Percentiles rank a stretch among this genome's conserved stretches.
Conservation (phyloP, 345 rosid species). For the Sisymbrium irio region DNA sequence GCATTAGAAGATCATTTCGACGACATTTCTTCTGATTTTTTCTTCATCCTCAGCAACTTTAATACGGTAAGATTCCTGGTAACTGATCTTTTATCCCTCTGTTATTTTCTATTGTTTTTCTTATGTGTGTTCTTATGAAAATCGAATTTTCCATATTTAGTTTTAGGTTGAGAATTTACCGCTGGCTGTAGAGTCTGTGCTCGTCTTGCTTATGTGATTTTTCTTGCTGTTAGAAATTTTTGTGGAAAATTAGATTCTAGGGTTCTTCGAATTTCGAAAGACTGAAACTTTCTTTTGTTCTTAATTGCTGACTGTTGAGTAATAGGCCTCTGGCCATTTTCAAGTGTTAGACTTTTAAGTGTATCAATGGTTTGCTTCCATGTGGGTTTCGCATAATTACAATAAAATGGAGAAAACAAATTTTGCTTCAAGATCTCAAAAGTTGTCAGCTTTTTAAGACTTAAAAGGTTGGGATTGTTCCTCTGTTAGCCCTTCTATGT, state of each 20-base stretch:
- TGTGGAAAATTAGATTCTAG: neutral
- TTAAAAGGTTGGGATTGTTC: neutral
- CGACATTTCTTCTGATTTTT: slow-evolving; percentile 1
- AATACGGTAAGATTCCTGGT: slow-evolving; percentile 14
- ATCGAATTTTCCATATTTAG: neutral
- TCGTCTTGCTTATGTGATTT: neutral
- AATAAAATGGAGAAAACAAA: neutral
- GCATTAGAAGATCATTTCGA: neutral
- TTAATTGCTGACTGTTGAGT: no score
- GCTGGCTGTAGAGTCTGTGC: slow-evolving; percentile 5
- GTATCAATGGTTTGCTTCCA: slow-evolving; percentile 5
- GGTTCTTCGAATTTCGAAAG: neutral
- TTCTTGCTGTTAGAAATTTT: neutral
- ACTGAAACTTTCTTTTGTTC: neutral
- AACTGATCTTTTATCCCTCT: neutral
- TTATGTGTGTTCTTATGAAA: neutral
- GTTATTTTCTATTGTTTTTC: no score
- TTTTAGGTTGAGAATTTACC: slow-evolving; percentile 9
- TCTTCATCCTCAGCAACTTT: slow-evolving; percentile 8
- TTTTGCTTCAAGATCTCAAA: neutral
- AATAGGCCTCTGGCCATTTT: neutral
- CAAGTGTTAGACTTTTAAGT: slow-evolving; percentile 2
- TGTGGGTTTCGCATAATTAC: neutral
- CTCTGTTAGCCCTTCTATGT: neutral
- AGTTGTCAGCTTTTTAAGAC: slow-evolving; percentile 24